These are phyloP conservation scores for Coffea humblotiana DNA, from an alignment of 305 asterid genomes.

Conservation along the genomic window DNA sequence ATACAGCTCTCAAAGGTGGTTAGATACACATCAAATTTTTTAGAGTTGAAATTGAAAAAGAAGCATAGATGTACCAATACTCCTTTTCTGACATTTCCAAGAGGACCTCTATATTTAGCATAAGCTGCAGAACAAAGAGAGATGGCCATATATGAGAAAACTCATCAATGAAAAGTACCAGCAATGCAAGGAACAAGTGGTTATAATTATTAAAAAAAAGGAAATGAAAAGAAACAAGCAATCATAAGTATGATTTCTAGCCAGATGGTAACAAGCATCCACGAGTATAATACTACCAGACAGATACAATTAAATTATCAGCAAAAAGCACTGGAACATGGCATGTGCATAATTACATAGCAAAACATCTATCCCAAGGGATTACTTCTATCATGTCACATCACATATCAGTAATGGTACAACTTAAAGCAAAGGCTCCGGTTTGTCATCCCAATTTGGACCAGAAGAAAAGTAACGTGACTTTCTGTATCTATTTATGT, in stretches of 20 bases:
- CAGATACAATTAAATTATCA: neutral
- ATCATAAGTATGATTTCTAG: neutral
- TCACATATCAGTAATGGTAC: neutral
- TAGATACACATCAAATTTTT: neutral
- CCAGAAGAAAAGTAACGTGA: neutral
- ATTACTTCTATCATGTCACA: neutral
- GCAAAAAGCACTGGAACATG: neutral
- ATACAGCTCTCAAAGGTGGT: neutral
- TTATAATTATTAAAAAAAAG: neutral
- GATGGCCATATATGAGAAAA: constrained; percentile 13
- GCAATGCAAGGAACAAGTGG: neutral
- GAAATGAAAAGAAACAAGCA: constrained; percentile 6
- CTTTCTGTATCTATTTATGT: neutral
- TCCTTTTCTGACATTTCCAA: constrained; percentile 99
- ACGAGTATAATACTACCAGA: neutral
- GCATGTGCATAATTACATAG: neutral
- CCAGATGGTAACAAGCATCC: neutral
- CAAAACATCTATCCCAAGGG: neutral
- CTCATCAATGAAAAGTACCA: constrained; percentile 6
- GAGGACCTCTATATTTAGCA: constrained; percentile 90
- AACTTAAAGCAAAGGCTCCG: neutral
- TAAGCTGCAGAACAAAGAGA: constrained; percentile 57
- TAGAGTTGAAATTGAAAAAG: neutral
- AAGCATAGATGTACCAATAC: constrained; percentile 57
- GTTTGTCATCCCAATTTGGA: neutral